Evolutionary conservation across 306 rosid genomes (phyloP), one percentile per base, ranked within the genome.

Genomic region (Vigna angularis): DNA sequence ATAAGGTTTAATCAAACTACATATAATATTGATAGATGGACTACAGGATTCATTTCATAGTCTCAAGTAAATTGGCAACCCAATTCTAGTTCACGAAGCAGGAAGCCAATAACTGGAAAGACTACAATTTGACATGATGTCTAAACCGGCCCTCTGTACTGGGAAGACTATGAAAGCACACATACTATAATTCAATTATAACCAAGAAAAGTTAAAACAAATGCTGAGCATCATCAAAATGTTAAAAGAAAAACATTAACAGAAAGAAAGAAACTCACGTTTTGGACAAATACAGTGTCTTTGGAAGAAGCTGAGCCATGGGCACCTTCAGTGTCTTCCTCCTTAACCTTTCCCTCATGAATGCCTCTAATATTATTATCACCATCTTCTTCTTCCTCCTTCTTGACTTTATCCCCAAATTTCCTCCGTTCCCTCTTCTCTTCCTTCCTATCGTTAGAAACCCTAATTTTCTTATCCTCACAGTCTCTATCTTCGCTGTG

Each of bases 401-500:
- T 81, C 75, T 77, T 86, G 55, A 59, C 88, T 77, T 86, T 81
- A 83, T 90, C 97, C 53, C 85, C 98, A 70, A 89, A 89, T 81
- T 64, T 93, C 85, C 93, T 89, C 65, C 88, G 78, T 73, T 85
- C 95, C 66, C 86, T 88, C 79, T 26, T 80, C 44, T 66, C 82
- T 48, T 76, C 90, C 86, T 78, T 88, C 75, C 34, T 74, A 24
- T 83, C 94, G 10, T 86, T 94, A 9, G 76, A 88, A 85, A 85
- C 91, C 91, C 85, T 89, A 69, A 79, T 64, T 79, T 86, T 92
- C 92, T 88, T 94, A 45, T 88, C 97, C 42, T 83, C 87, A 9
- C 57, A 77, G 20, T 85, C 87, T 34, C 85, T 81, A 14, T 83
- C 90, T 82, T 86, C 90, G 55, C 87, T 85, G 67, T 76, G 84